These are phyloP conservation scores for Atkinsonella texensis DNA, from an alignment of 2,329 filamentous ascomycete species.

Conservation along the genomic window DNA sequence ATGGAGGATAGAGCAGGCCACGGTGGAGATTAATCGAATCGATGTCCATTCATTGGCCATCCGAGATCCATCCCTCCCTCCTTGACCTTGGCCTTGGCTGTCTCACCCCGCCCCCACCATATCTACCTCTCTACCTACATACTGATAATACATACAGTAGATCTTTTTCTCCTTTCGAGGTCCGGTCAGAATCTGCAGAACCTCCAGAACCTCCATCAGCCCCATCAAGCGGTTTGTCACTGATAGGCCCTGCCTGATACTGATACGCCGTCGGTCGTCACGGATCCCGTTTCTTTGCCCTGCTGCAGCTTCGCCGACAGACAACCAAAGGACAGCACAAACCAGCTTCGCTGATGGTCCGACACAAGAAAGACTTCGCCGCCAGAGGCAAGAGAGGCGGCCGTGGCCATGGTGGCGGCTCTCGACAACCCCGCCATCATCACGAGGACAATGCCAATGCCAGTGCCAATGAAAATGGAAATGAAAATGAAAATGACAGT, in stretches of 20 bases:
- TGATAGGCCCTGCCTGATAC: too few species aligned
- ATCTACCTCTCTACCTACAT: too few species aligned
- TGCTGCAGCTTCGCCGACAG: too few species aligned
- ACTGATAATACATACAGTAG: too few species aligned
- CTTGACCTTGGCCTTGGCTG: too few species aligned
- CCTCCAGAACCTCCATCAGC: too few species aligned
- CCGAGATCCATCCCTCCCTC: too few species aligned
- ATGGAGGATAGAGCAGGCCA: neutral
- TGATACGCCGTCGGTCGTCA: too few species aligned
- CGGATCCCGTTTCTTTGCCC: too few species aligned
- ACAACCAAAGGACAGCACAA: slow-evolving; percentile 35
- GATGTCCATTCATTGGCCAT: neutral
- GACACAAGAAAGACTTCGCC: slow-evolving; percentile 81
- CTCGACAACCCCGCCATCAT: slow-evolving; percentile 34
- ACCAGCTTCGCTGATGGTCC: slow-evolving; percentile 95
- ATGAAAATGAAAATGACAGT: slow-evolving; percentile 19
- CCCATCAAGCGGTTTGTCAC: too few species aligned
- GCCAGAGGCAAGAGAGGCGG: slow-evolving; percentile 63
- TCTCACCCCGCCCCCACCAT: neutral
- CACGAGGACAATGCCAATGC: slow-evolving; percentile 26
- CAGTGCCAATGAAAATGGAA: slow-evolving; percentile 13
- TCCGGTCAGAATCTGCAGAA: too few species aligned
- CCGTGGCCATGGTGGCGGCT: slow-evolving; percentile 24
- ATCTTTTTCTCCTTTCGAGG: neutral
- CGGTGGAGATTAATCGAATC: neutral